Evolutionary conservation across 2,329 filamentous ascomycete species (phyloP).

Genomic region (Diplodia mutila): DNA sequence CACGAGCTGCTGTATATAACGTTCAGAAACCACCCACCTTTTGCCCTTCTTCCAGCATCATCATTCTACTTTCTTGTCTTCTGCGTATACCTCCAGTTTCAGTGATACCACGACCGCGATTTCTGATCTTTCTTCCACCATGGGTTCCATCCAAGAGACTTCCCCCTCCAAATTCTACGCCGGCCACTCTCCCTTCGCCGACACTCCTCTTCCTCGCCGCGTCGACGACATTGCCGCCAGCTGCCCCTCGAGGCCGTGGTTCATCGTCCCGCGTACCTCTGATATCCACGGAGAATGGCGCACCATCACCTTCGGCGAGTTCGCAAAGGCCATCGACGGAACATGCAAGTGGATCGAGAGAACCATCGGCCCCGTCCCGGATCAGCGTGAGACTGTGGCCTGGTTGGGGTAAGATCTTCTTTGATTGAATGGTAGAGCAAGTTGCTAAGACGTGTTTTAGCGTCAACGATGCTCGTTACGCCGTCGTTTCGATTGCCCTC

Average conservation of each 20-base stretch:
- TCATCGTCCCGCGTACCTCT: slow-evolving; percentile 4
- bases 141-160: slow-evolving; percentile 17
- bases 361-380: slow-evolving; percentile 13
- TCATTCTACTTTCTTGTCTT: background rate
- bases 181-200: slow-evolving; percentile 20
- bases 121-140: background rate
- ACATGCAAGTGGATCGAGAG: slow-evolving; percentile 22
- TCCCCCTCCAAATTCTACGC: background rate
- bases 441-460: background rate
- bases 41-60: background rate
- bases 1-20: slow-evolving; percentile 12
- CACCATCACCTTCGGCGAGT: slow-evolving; percentile 19
- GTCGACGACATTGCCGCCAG: slow-evolving; percentile 23
- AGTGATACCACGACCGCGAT: slow-evolving; percentile 4
- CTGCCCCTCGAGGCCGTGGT: slow-evolving; percentile 16
- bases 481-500: background rate
- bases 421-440: background rate
- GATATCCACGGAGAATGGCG: slow-evolving; percentile 20
- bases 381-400: slow-evolving; percentile 19
- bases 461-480: slow-evolving; percentile 22
- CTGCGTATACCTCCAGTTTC: background rate
- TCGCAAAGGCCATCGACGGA: slow-evolving; percentile 16
- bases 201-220: slow-evolving; percentile 18
- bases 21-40: background rate
- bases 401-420: slow-evolving; percentile 18